Conservation (phyloP, 1,139 yeast genomes). For the Taphrina pruni region DNA sequence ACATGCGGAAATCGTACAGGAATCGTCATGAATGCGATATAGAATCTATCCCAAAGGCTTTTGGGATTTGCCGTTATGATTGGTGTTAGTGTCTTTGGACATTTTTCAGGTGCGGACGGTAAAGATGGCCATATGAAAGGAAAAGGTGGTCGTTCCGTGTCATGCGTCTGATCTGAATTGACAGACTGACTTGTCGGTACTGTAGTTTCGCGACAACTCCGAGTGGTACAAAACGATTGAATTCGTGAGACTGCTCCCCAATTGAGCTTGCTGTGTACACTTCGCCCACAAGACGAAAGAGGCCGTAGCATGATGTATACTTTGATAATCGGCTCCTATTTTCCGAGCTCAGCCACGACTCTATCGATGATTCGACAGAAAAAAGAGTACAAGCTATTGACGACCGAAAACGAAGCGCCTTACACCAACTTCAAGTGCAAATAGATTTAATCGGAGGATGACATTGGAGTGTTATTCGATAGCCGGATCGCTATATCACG, state of each 20-base stretch:
- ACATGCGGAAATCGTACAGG: constrained; percentile 16
- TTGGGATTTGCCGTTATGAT: constrained; percentile 37
- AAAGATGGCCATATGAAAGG: constrained; percentile 39
- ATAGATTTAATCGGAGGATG: too few relatives aligned
- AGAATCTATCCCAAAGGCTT: constrained; percentile 20
- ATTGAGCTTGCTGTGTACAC: not conserved
- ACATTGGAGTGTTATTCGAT: too few relatives aligned
- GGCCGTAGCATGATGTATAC: not conserved
- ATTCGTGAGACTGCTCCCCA: not conserved
- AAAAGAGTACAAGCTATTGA: too few relatives aligned
- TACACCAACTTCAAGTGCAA: too few relatives aligned
- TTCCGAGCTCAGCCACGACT: too few relatives aligned
- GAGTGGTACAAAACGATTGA: not conserved
- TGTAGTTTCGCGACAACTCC: not conserved
- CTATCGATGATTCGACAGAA: too few relatives aligned
- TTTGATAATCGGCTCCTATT: too few relatives aligned
- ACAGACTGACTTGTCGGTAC: not conserved
- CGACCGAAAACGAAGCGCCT: too few relatives aligned
- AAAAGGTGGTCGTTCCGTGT: constrained; percentile 20
- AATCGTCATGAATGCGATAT: constrained; percentile 16
- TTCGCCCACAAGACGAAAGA: not conserved
- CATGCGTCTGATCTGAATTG: not conserved
- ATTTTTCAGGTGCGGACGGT: constrained; percentile 18
- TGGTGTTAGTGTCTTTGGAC: constrained; percentile 15
- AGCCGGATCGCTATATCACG: too few relatives aligned